Evolutionary conservation across 2,329 filamentous ascomycete genomes (phyloP).

Genomic region (Penicillium sp.): DNA sequence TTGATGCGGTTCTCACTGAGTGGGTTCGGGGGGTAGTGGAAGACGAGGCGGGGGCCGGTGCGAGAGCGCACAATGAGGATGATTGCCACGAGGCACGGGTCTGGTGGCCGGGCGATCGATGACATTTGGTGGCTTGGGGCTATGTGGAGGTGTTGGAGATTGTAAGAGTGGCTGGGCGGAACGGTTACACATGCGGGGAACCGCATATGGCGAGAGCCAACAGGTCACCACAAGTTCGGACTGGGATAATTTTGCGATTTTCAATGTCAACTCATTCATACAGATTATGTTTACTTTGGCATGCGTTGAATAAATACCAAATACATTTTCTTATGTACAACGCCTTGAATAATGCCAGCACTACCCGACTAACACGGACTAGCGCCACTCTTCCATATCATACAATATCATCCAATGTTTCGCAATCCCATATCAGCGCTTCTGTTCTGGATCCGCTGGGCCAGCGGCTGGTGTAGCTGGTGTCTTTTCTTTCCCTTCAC

Average conservation of each 20-base stretch:
- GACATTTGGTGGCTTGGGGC: constrained; percentile 38
- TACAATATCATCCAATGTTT: constrained; percentile 20
- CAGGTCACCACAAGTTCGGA: neutral
- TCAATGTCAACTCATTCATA: neutral
- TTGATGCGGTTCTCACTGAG: constrained; percentile 40
- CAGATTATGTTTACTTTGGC: neutral
- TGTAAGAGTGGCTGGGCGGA: constrained; percentile 19
- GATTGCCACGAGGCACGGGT: constrained; percentile 63
- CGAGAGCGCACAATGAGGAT: constrained; percentile 72
- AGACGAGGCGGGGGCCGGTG: constrained; percentile 77
- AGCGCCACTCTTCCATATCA: constrained; percentile 5
- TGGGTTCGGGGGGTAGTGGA: constrained; percentile 73
- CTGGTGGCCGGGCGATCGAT: constrained; percentile 47
- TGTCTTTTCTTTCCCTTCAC: constrained; percentile 16
- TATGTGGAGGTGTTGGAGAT: constrained; percentile 15
- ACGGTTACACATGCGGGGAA: constrained; percentile 13
- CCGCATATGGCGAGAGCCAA: constrained; percentile 16
- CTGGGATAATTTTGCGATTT: neutral
- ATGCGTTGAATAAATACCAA: neutral
- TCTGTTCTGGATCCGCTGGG: neutral
- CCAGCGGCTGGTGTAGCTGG: neutral
- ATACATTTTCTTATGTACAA: constrained; percentile 21
- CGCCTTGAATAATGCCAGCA: constrained; percentile 16
- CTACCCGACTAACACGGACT: constrained; percentile 2
- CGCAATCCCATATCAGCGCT: constrained; percentile 6